Base-by-base conservation (phyloP, 192 early-diverging fungal species). In the Thoreauomyces humboldtii region DNA sequence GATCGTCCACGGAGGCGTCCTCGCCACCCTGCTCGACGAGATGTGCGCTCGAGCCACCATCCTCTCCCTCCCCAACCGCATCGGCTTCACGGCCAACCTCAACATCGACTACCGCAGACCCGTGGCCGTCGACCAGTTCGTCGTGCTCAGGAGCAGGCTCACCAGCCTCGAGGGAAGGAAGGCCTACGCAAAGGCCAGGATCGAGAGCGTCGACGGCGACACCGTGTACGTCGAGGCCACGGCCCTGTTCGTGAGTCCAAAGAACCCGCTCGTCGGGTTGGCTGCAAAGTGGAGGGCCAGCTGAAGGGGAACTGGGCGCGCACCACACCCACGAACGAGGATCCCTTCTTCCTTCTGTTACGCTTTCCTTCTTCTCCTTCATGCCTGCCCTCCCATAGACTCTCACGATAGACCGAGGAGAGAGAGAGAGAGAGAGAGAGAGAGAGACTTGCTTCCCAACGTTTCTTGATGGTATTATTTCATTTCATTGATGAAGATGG, bases 1-100 rank as follows among this genome's bases (percentile, higher is more conserved):
- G 38, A 91, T 94, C 52, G 77, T 86, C 38, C 92, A 94, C 61
- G 92, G 92, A 35, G 90, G 87, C 32, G 74, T 90, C 7, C 77
- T 85, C 38, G 88, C 88, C 0, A 90, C 88, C 0, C 50, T 91
- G 36, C 73, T 89, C 55, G 89, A 91, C 76, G 88, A 89, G 68
- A 78, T 76, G 29, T 73, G 77, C 21, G 83, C 81, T 2, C 81
- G 74, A 41, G 74, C 83, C 17, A 66, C 22, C 29, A 66, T 66
- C 7, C 51, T 54, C 7, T 66, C 64, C 22, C 53, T 66, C 12
- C 64, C 64, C 2, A 14, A 57, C 21, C 33, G 46, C 31, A 66
- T 42, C 5, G 64, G 64, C 38, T 66, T 66, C 38, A 66, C 64
- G 17, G 64, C 54, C 12, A 66, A 66, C 64, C 53, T 66, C 17